Conservation (phyloP, 1,139 yeast species). For the Nakaseomyces sp. region DNA sequence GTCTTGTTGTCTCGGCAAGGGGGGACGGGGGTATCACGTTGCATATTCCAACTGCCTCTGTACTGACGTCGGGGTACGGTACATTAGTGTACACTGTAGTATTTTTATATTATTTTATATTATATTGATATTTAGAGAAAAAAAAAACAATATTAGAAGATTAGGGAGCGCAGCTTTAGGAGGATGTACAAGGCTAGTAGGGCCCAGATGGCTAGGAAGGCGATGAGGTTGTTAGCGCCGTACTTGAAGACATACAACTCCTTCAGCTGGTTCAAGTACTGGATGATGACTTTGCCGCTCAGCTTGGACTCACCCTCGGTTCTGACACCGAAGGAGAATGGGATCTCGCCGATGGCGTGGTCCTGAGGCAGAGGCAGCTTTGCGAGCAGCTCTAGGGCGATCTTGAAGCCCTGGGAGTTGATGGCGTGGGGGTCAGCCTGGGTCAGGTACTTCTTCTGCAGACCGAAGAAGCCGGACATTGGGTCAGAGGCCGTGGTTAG, state of each 20-base stretch:
- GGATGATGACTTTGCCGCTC: conserved; percentile 39
- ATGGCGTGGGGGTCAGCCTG: conserved; percentile 30
- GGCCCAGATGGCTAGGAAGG: conserved; percentile 26
- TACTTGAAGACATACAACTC: conserved; percentile 38
- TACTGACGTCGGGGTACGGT: no score
- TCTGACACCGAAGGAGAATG: conserved; percentile 43
- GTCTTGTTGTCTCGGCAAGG: no score
- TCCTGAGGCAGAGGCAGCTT: conserved; percentile 35
- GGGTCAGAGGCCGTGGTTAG: conserved; percentile 41
- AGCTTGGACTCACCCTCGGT: conserved; percentile 42
- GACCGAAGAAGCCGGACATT: conserved; percentile 42
- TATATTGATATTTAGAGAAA: neutral
- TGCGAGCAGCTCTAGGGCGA: conserved; percentile 39
- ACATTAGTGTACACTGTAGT: neutral
- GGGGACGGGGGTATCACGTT: no score
- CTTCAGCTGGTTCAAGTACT: conserved; percentile 36
- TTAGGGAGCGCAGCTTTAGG: conserved; percentile 19
- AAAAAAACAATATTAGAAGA: no score
- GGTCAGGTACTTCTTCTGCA: conserved; percentile 36
- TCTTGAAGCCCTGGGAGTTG: conserved; percentile 39
- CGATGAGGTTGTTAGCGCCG: conserved; percentile 33
- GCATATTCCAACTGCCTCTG: no score
- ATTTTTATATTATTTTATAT: neutral
- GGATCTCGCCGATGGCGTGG: conserved; percentile 36
- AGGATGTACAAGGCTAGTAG: conserved; percentile 27